phyloP scores from a whole-genome alignment of 768 basidiomycete genomes.

The Leucocoprinus sp. region DNA sequence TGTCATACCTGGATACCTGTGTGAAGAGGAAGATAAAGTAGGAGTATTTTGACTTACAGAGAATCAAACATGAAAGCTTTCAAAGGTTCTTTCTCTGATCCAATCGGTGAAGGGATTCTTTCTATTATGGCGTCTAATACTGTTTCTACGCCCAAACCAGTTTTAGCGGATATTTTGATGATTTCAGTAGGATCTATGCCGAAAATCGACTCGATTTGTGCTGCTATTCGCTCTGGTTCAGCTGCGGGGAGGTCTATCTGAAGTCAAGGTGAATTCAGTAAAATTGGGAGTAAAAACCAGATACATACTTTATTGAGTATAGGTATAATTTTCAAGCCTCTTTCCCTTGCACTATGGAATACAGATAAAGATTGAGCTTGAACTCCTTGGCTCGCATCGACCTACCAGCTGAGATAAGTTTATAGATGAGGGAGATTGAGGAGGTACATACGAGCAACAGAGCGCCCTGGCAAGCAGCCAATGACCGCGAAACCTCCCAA shows the following conservation, averaged over 20 bases:
- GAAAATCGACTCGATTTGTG: slow-evolving; percentile 77
- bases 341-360: slow-evolving; percentile 79
- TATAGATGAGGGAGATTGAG: background rate
- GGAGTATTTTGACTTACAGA: slow-evolving; percentile 42
- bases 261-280: slow-evolving; percentile 4
- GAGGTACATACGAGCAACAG: slow-evolving; percentile 36
- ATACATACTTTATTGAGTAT: slow-evolving; percentile 79
- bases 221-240: slow-evolving; percentile 69
- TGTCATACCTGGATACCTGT: slow-evolving; percentile 64
- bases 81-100: slow-evolving; percentile 42
- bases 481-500: slow-evolving; percentile 90
- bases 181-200: slow-evolving; percentile 70
- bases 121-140: slow-evolving; percentile 78
- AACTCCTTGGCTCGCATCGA: slow-evolving; percentile 96
- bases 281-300: slow-evolving; percentile 5
- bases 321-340: slow-evolving; percentile 76
- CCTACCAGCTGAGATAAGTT: slow-evolving; percentile 34
- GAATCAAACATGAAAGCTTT: slow-evolving; percentile 93
- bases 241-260: slow-evolving; percentile 92
- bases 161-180: slow-evolving; percentile 86
- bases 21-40: slow-evolving; percentile 1
- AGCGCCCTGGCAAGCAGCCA: slow-evolving; percentile 92
- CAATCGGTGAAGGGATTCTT: slow-evolving; percentile 75
- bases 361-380: slow-evolving; percentile 98
- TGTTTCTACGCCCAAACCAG: slow-evolving; percentile 71